Evolutionary conservation across 2,329 filamentous ascomycete species (phyloP).

Genomic region (Fusarium verticillioides): DNA sequence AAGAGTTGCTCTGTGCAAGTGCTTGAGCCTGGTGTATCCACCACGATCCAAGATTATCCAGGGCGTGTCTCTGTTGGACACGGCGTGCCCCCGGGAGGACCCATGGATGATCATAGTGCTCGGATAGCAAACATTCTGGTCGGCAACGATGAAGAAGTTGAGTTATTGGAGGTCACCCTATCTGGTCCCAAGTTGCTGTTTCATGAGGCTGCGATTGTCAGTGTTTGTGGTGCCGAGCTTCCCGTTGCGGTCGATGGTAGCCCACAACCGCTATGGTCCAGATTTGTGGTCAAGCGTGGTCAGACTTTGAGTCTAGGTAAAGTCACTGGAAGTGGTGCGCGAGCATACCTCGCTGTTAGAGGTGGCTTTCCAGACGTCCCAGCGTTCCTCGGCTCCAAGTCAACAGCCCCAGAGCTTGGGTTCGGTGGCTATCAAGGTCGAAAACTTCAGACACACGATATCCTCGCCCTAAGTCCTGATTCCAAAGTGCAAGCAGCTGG

Average conservation of each 20-base stretch:
- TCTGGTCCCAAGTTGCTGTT: not conserved
- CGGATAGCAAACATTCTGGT: not conserved
- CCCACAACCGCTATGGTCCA: not conserved
- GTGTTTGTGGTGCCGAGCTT: not conserved
- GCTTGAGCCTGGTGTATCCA: not conserved
- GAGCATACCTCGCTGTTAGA: not conserved
- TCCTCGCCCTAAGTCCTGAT: conserved; percentile 10
- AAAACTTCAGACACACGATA: conserved; percentile 56
- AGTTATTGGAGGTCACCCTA: not conserved
- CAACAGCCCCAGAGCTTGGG: conserved; percentile 66
- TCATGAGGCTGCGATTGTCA: not conserved
- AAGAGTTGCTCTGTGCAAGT: not conserved
- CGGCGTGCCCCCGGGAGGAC: not conserved
- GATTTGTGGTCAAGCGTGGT: not conserved
- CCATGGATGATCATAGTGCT: not conserved
- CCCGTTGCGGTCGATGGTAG: not conserved
- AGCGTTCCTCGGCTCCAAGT: conserved; percentile 68
- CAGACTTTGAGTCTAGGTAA: not conserved
- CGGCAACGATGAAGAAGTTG: not conserved
- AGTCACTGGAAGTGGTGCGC: not conserved
- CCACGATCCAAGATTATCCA: not conserved
- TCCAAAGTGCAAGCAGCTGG: not conserved
- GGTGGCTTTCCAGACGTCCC: conserved; percentile 55
- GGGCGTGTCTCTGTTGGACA: not conserved
- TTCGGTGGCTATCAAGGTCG: conserved; percentile 71